Conservation (phyloP, 257 asterid species). For the Fraxinus pennsylvanica region DNA sequence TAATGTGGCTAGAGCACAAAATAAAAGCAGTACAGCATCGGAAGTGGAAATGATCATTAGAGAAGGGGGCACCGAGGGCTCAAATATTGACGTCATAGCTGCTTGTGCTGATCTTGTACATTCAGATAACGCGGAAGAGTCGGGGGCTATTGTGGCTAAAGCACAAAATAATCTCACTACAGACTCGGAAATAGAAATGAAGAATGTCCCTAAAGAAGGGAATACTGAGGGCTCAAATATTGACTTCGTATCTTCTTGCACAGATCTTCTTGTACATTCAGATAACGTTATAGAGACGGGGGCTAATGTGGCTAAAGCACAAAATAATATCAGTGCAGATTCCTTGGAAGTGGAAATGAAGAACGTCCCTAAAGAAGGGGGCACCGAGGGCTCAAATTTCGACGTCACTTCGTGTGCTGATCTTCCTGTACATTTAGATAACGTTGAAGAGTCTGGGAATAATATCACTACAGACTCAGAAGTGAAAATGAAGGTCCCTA, state of each 20-base stretch:
- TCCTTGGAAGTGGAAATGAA: conserved; percentile 34
- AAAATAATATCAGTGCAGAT: conserved; percentile 17
- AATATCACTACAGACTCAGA: conserved; percentile 25
- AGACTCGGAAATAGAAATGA: conserved; percentile 34
- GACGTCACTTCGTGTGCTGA: conserved; percentile 25
- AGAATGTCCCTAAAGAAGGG: conserved; percentile 13
- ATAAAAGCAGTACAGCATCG: conserved; percentile 20
- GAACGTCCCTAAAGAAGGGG: conserved; percentile 8
- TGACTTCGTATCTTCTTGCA: conserved; percentile 19
- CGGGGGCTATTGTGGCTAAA: conserved; percentile 24
- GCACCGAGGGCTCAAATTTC: conserved; percentile 17
- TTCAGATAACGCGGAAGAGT: conserved; percentile 25
- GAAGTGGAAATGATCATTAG: conserved; percentile 30
- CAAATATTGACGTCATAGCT: conserved; percentile 18
- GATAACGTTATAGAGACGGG: conserved; percentile 26
- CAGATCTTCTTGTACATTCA: conserved; percentile 27
- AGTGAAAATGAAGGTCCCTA: conserved; percentile 29
- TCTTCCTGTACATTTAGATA: conserved; percentile 30
- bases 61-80: conserved; percentile 18
- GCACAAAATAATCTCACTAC: conserved; percentile 25
- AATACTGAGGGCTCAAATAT: conserved; percentile 21
- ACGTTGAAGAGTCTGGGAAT: conserved; percentile 22
- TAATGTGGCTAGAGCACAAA: conserved; percentile 29
- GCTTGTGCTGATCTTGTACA: conserved; percentile 34
- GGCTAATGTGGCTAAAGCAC: conserved; percentile 26